These are phyloP conservation scores for Nicotiana noctiflora DNA, from an alignment of 257 asterid species.

Conservation along the genomic window DNA sequence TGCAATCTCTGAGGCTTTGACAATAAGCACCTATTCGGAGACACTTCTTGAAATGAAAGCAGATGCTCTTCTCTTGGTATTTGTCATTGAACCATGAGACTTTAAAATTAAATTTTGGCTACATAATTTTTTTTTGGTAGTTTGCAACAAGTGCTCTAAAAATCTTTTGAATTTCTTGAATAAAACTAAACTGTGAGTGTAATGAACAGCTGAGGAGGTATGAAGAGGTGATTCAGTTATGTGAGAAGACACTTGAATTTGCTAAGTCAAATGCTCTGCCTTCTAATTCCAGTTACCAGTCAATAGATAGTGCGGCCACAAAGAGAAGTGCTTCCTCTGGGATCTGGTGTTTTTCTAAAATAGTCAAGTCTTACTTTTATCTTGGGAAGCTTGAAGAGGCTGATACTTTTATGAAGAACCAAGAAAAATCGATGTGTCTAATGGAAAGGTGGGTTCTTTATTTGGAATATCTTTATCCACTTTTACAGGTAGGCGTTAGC, in stretches of 20 bases:
- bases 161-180: neutral
- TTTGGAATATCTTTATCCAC: neutral
- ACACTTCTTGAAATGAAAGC: constrained; percentile 72
- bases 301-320: constrained; percentile 33
- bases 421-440: constrained; percentile 45
- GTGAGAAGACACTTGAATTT: constrained; percentile 54
- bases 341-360: constrained; percentile 60
- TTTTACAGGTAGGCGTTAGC: neutral
- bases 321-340: constrained; percentile 46
- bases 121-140: neutral
- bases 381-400: constrained; percentile 88
- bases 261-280: constrained; percentile 33
- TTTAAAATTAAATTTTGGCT: neutral
- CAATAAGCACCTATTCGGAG: constrained; percentile 61
- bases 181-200: constrained; percentile 5
- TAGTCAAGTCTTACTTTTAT: constrained; percentile 63
- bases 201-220: constrained; percentile 66
- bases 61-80: constrained; percentile 78
- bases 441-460: constrained; percentile 38
- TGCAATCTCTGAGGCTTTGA: constrained; percentile 63
- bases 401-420: constrained; percentile 59
- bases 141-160: neutral
- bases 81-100: constrained; percentile 21
- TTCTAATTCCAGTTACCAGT: constrained; percentile 26
- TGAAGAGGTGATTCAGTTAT: constrained; percentile 69